Percentiles rank a stretch among this genome's conserved stretches.
These are phyloP conservation scores for Cryptosporidium canis DNA, from an alignment of 169 alveolate species.

Conservation along the genomic window DNA sequence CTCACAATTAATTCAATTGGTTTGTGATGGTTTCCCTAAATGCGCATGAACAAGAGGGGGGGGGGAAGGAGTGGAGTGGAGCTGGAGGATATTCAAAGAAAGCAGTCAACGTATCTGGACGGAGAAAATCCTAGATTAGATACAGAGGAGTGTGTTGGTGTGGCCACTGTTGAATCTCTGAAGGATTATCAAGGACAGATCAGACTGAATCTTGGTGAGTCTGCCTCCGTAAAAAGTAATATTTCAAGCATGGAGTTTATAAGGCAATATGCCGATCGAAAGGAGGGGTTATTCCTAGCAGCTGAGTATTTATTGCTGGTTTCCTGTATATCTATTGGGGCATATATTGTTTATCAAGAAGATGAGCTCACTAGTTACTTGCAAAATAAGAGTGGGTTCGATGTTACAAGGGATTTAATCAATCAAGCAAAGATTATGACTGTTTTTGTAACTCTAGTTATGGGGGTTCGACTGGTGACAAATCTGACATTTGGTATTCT, in stretches of 20 bases:
- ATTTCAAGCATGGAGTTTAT: not conserved
- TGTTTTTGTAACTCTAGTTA: not conserved
- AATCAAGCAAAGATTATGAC: not conserved
- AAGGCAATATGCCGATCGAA: not conserved
- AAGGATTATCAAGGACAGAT: not conserved
- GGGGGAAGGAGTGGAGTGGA: not conserved
- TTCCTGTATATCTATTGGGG: conserved; percentile 4
- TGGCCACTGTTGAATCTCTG: not conserved
- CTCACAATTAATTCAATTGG: not conserved
- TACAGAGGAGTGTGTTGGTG: not conserved
- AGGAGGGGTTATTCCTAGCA: not conserved
- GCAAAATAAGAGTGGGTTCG: not conserved
- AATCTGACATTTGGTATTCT: conserved; percentile 2
- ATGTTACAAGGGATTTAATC: not conserved
- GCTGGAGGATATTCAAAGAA: not conserved
- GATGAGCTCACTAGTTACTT: not conserved
- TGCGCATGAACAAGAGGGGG: not conserved
- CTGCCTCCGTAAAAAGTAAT: not conserved
- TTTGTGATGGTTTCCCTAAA: not conserved
- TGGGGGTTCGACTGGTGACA: not conserved
- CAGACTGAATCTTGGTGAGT: not conserved
- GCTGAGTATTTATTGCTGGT: conserved; percentile 9
- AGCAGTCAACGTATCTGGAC: not conserved
- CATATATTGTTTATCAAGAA: not conserved
- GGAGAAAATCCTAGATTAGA: not conserved